Evolutionary conservation across 116 monocot species (phyloP).

Genomic region (Cymodocea nodosa): DNA sequence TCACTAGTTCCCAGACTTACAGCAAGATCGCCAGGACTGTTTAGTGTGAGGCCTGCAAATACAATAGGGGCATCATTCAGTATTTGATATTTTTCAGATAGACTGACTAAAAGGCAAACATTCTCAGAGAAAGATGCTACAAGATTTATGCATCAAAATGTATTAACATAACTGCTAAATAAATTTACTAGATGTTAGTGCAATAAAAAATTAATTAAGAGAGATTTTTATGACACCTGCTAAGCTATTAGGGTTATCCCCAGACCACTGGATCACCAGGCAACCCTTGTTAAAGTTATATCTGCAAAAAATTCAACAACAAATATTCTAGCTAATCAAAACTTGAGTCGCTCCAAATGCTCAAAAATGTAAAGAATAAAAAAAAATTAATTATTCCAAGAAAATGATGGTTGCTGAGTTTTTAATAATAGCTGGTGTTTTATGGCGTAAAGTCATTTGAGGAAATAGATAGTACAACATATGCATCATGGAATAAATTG

Average conservation of each 20-base stretch:
- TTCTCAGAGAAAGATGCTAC: too few species aligned
- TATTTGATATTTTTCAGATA: too few species aligned
- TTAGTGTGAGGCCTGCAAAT: slow-evolving; percentile 60
- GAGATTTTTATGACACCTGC: slow-evolving; percentile 39
- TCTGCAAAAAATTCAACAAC: slow-evolving; percentile 22
- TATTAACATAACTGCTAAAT: background rate
- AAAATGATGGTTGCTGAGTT: too few species aligned
- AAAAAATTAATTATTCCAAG: background rate
- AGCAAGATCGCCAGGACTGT: slow-evolving; percentile 87
- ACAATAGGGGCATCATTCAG: background rate
- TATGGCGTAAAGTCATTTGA: too few species aligned
- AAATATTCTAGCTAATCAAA: background rate
- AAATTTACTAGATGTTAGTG: background rate
- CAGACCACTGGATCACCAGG: slow-evolving; percentile 88
- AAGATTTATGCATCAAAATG: too few species aligned
- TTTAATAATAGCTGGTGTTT: too few species aligned
- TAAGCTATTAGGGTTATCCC: slow-evolving; percentile 97
- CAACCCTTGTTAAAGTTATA: slow-evolving; percentile 59
- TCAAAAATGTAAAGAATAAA: background rate
- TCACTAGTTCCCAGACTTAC: slow-evolving; percentile 98
- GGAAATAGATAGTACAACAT: background rate
- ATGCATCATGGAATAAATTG: background rate
- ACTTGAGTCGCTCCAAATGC: background rate
- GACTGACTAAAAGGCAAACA: too few species aligned
- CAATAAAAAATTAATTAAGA: background rate